Conservation (phyloP, 129 eudicot species). For the Escallonia herrerae region DNA sequence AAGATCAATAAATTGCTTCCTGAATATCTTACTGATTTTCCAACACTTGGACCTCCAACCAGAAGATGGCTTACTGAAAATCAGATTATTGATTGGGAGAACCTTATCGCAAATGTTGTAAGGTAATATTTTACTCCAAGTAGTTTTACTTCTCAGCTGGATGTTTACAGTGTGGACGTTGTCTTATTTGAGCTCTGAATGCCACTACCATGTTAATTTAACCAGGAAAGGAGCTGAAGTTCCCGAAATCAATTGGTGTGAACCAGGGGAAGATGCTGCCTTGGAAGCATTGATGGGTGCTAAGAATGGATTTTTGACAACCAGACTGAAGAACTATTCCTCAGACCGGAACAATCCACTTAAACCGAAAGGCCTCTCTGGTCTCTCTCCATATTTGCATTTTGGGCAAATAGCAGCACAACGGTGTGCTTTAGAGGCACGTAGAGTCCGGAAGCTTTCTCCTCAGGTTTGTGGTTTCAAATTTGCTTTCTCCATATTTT, state of each 20-base stretch:
- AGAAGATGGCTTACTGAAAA: constrained; percentile 42
- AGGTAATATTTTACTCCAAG: constrained; percentile 34
- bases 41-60: constrained; percentile 40
- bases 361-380: constrained; percentile 78
- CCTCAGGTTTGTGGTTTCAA: constrained; percentile 48
- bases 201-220: background rate
- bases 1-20: constrained; percentile 80
- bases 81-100: constrained; percentile 52
- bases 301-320: constrained; percentile 68
- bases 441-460: constrained; percentile 44
- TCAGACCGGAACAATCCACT: constrained; percentile 72
- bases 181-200: constrained; percentile 4
- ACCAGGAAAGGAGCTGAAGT: constrained; percentile 88
- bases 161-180: background rate
- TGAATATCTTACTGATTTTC: constrained; percentile 73
- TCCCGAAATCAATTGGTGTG: constrained; percentile 92
- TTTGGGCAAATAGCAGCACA: constrained; percentile 96
- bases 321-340: constrained; percentile 63
- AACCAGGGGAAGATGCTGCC: constrained; percentile 92
- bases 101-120: constrained; percentile 52
- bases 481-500: background rate
- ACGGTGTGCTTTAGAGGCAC: constrained; percentile 90
- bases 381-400: constrained; percentile 93
- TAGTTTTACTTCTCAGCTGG: background rate
- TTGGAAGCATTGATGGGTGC: constrained; percentile 65